A percentile compares a stretch with the other conserved stretches of the same genome.
Evolutionary conservation across 331 rosid genomes (phyloP).

Genomic region (Arachis monticola): DNA sequence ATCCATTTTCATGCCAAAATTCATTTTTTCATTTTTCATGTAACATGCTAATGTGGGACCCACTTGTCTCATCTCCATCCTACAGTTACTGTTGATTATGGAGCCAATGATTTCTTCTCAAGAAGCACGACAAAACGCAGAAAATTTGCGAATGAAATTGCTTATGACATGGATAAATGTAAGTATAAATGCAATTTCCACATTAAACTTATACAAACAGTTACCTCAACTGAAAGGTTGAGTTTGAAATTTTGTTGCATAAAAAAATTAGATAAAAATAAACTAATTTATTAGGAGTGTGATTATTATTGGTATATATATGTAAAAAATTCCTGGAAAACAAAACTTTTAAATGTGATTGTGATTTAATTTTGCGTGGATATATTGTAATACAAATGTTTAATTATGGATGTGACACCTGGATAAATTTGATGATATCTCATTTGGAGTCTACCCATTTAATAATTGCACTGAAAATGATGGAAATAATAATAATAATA

Average conservation of each 20-base stretch:
- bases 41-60: slow-evolving; percentile 19
- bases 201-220: too few relatives aligned
- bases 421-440: slow-evolving; percentile 10
- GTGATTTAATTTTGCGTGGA: background rate
- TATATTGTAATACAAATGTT: slow-evolving; percentile 29
- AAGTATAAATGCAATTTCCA: too few relatives aligned
- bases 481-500: background rate
- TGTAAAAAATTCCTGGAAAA: background rate
- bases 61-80: slow-evolving; percentile 38
- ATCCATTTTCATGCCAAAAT: slow-evolving; percentile 19
- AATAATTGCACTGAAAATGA: slow-evolving; percentile 20
- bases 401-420: slow-evolving; percentile 5
- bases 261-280: too few relatives aligned
- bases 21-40: slow-evolving; percentile 35
- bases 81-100: slow-evolving; percentile 17
- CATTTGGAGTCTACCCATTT: slow-evolving; percentile 16
- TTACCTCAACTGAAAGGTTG: too few relatives aligned
- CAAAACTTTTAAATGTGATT: background rate
- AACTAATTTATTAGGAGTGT: too few relatives aligned
- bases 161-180: background rate
- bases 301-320: too few relatives aligned
- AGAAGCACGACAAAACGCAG: background rate
- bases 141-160: background rate
- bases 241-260: too few relatives aligned
- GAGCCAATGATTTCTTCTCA: slow-evolving; percentile 1